These are phyloP conservation scores for Salvia rosmarinus DNA, from an alignment of 257 asterid genomes.

Conservation along the genomic window DNA sequence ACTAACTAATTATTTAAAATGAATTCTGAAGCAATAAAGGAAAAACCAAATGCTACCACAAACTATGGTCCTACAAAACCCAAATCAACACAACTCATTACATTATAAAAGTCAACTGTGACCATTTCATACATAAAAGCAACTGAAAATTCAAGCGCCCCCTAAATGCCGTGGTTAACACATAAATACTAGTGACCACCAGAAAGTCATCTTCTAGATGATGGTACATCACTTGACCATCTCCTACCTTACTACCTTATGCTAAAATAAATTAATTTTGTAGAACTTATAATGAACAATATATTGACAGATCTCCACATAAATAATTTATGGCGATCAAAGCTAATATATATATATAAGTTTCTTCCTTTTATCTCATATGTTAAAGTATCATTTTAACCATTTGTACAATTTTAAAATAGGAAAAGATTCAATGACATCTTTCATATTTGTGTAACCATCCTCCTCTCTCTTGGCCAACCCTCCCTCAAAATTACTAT, in stretches of 20 bases:
- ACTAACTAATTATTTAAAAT: not conserved
- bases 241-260: not conserved
- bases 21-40: constrained; percentile 26
- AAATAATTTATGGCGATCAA: not conserved
- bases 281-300: not conserved
- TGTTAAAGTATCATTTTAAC: too few species aligned
- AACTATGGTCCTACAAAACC: constrained; percentile 53
- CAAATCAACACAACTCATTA: constrained; percentile 56
- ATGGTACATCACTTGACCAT: not conserved
- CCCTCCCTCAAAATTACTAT: too few species aligned
- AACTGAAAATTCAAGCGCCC: constrained; percentile 29
- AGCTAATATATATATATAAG: not conserved
- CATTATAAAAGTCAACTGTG: constrained; percentile 38
- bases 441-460: too few species aligned
- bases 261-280: not conserved
- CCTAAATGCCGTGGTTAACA: constrained; percentile 34
- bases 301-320: constrained; percentile 10
- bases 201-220: constrained; percentile 6
- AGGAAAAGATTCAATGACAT: too few species aligned
- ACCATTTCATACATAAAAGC: constrained; percentile 33
- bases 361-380: too few species aligned
- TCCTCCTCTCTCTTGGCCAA: too few species aligned
- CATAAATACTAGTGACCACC: constrained; percentile 41
- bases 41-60: constrained; percentile 55
- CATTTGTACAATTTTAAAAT: too few species aligned